Evolutionary conservation across 1,284 basidiomycete species (phyloP), one percentile per base, ranked within the genome.

Genomic region (Trametes polyzona): DNA sequence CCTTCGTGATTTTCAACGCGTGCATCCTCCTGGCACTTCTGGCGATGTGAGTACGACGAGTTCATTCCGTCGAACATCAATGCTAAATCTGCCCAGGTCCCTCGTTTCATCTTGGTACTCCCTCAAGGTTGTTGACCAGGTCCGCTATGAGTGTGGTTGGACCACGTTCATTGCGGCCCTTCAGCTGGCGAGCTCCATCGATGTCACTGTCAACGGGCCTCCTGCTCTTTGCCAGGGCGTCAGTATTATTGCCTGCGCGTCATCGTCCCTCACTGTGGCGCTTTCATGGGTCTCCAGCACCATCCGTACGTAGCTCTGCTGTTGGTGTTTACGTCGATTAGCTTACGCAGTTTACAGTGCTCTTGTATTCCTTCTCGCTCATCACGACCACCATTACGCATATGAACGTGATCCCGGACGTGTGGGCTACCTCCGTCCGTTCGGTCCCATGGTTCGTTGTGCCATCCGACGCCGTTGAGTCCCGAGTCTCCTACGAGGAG

Each of bases 101-200:
- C 33, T 49, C 2, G 14, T 26, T 12, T 51, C 56, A 4, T 47
- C 50, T 11, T 58, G 58, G 56, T 58, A 58, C 23, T 40, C 55
- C 11, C 39, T 14, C 30, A n/a, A 19, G n/a, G 56, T 47, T 6
- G 29, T 63, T 17, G 77, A 81, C 33, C 70, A 72, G 35, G 75
- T 83, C 27, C 67, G 73, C 51, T 68, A 81, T 37, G 86, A 88
- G 65, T 84, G 81, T 59, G 63, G 58, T 14, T 88, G 85, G 83
- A 77, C 82, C 3, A 75, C 69, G 12, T 52, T 79, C 16, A 66
- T 85, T 62, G 76, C 78, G 49, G 56, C 77, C 5, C 66, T 84
- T 44, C 79, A 84, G 54, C 72, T 83, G 82, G 84, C 76, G 27
- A 77, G 78, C 32, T 78, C 79, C 36, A 76, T 87, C 42, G 72